Evolutionary conservation across 75 land plant species (phyloP), one percentile per base, ranked within the genome.

Genomic region (Pinus tabuliformis): DNA sequence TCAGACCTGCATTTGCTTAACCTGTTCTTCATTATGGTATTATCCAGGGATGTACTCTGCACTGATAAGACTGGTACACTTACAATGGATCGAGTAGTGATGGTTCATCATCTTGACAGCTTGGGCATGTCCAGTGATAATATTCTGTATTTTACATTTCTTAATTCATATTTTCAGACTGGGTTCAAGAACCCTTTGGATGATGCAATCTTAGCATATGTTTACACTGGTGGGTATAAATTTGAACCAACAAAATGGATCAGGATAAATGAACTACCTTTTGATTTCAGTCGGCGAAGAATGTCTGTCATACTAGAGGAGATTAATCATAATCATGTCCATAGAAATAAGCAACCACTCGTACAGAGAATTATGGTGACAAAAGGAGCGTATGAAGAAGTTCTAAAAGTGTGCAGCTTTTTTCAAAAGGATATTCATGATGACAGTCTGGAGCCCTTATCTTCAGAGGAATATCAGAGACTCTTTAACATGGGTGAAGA

Each of bases 1-100:
- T 16, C 39, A 64, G 42, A 33, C 37, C 28, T 64, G 8, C 68
- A 30, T 33, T 64, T 64, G 17, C 54, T 16, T 33, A 64, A 16
- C 36, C 68, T 64, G 26, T 64, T 64, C 16, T 5, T 63, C 28
- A 63, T 17, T 63, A n/a, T 72, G 22, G 26, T 24, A 49, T 42
- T 45, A 21, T 73, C 37, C 82, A 89, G 88, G 91, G 91, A 89
- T 70, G 81, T 81, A 49, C 66, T 89, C 22, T 89, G 91, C 73
- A 81, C 84, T 37, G 91, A 89, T 68, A 86, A 89, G 73, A 89
- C 89, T 72, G 88, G 91, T 36, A 89, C 91, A 13, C 85, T 86
- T 4, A 89, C 91, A 21, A 85, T 80, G 83, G 77, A 85, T 82
- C 74, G 60, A 20, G 83, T 78, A 30, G 78, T 85, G 59, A 45